Evolutionary conservation across 352 stramenopile genomes (phyloP).

Genomic region (Sclerospora graminicola): DNA sequence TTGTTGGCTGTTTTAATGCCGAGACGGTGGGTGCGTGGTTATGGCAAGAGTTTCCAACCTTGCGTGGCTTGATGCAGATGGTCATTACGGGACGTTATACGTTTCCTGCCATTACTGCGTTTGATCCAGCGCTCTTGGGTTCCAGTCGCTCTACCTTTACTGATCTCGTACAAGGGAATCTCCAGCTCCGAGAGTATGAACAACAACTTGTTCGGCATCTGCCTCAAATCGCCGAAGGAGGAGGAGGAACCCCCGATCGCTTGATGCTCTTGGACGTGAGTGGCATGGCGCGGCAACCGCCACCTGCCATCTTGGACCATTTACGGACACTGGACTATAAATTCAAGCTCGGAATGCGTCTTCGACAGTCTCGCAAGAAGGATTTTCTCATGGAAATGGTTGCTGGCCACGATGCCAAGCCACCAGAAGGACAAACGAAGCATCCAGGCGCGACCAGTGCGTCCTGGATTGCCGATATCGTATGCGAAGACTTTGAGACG

Average conservation of each 20-base stretch:
- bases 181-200: constrained; percentile 61
- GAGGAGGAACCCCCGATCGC: too few relatives aligned
- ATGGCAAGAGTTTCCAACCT: constrained; percentile 62
- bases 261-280: constrained; percentile 67
- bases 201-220: constrained; percentile 44
- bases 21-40: constrained; percentile 66
- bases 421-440: constrained; percentile 1
- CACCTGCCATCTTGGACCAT: constrained; percentile 64
- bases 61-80: constrained; percentile 82
- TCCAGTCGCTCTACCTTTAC: constrained; percentile 40
- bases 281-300: constrained; percentile 56
- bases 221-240: constrained; percentile 17
- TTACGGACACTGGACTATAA: constrained; percentile 55
- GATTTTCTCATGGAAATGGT: constrained; percentile 88
- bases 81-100: constrained; percentile 65
- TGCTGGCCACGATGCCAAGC: constrained; percentile 30
- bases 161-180: constrained; percentile 47
- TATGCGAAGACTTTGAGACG: constrained; percentile 76
- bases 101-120: constrained; percentile 46
- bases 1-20: constrained; percentile 61
- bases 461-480: constrained; percentile 84
- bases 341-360: constrained; percentile 65
- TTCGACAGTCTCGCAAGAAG: constrained; percentile 63
- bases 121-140: constrained; percentile 54
- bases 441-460: constrained; percentile 9